Evolutionary conservation across 2,329 filamentous ascomycete species (phyloP).

Genomic region (Pseudophaeomoniella oleicola): DNA sequence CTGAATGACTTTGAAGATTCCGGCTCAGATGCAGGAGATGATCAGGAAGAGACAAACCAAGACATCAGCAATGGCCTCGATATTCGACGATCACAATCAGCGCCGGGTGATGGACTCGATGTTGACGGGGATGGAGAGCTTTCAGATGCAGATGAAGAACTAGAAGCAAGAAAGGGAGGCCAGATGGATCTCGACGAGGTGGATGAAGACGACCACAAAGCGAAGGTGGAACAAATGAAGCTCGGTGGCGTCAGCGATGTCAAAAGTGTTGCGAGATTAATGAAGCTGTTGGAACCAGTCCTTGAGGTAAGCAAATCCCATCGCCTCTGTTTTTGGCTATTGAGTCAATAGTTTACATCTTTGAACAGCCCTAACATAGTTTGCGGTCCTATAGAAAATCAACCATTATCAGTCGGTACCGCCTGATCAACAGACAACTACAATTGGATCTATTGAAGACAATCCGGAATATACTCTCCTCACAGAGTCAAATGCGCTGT

Average conservation of each 20-base stretch:
- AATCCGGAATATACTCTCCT: conserved; percentile 83
- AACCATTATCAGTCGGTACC: conserved; percentile 57
- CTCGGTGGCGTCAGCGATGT: conserved; percentile 61
- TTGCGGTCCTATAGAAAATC: conserved; percentile 56
- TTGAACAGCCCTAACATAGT: conserved; percentile 53
- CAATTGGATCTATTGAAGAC: conserved; percentile 74
- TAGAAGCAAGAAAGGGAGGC: conserved; percentile 9
- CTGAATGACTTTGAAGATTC: conserved; percentile 83
- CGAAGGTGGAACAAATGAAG: conserved; percentile 71
- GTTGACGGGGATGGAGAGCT: conserved; percentile 15
- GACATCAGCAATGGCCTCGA: conserved; percentile 9
- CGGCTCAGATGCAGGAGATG: conserved; percentile 58
- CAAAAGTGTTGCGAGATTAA: conserved; percentile 61
- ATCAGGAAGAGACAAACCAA: conserved; percentile 10
- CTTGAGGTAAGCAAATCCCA: conserved; percentile 53
- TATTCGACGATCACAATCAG: conserved; percentile 11
- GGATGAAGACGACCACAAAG: conserved; percentile 55
- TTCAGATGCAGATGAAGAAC: conserved; percentile 14
- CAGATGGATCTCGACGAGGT: conserved; percentile 47
- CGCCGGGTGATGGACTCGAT: conserved; percentile 18
- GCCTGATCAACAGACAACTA: conserved; percentile 46
- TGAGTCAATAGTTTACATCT: conserved; percentile 48
- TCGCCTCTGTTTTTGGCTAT: conserved; percentile 15
- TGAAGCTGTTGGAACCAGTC: conserved; percentile 67
- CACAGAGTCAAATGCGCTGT: conserved; percentile 76